phyloP scores from a whole-genome alignment of 768 basidiomycete species.

The Lactifluus subvellereus region DNA sequence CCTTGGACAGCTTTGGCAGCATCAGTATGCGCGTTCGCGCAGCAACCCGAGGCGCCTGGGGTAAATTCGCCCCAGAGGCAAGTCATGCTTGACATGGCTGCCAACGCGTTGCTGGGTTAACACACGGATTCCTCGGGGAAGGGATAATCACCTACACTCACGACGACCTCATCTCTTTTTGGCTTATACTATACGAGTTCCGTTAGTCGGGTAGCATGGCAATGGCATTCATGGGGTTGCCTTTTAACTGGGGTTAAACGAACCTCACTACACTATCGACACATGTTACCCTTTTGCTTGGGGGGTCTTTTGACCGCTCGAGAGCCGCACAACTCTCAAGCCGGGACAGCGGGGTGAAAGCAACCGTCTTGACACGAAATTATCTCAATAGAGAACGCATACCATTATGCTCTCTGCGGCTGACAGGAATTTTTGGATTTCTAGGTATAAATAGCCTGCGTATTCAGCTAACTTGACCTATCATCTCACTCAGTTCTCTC shows the following conservation, averaged over 20 bases:
- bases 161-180: background rate
- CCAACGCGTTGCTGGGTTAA: background rate
- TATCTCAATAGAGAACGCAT: background rate
- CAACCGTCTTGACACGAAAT: background rate
- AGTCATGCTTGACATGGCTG: conserved; percentile 1
- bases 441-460: conserved; percentile 1
- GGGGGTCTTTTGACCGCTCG: background rate
- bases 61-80: background rate
- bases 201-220: conserved; percentile 1
- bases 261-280: background rate
- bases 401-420: background rate
- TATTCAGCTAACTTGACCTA: background rate
- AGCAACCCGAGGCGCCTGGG: conserved; percentile 28
- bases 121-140: conserved; percentile 1
- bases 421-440: background rate
- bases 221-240: conserved; percentile 1
- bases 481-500: background rate
- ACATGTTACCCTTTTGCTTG: background rate
- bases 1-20: conserved; percentile 78
- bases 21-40: conserved; percentile 48
- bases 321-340: background rate
- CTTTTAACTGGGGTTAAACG: background rate
- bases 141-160: conserved; percentile 1
- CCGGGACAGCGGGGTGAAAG: background rate
- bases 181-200: background rate